Evolutionary conservation across 2,329 filamentous ascomycete genomes (phyloP), one percentile per base, ranked within the genome.

Genomic region (Neurospora sp.): DNA sequence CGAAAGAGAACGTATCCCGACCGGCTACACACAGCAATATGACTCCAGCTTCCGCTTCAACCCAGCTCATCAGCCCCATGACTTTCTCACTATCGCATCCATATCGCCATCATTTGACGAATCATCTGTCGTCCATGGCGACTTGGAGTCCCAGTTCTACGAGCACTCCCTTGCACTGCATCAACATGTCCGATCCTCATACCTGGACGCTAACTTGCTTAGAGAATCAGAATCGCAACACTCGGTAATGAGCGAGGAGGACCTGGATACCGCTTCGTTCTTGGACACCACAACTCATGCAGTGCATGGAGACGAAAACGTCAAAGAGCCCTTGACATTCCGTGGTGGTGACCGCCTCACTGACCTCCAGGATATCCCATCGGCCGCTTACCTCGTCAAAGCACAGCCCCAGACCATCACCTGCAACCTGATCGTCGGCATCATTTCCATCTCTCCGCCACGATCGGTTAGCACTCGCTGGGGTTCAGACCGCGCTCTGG

Each of bases 341-440:
- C 67, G 72, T 73, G 72, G 69, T 76, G 74, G 74, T 33, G 76
- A 79, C 5, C 74, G 82, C 77, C 79, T 93, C 52, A 89, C 83
- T 38, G 83, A 92, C 75, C 82, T 97, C 15, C 85, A 86, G 68
- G 87, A 90, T 71, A 82, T 97, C 10, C 94, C 94, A 0, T 85
- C 83, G 23, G 89, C 92, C 0, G 77, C 78, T 2, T 87, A 91
- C 74, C 83, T 97, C 6, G 77, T 83, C 10, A 86, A 86, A 0
- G 90, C 96, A 66, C 83, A 85, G 38, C 94, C 93, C 0, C 91
- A 93, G 77, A 97, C 92, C 0, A 88, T 94, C 77, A 93, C 92
- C 0, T 87, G 94, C 36, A 93, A 93, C 77, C 79, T 97, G 6
- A 86, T 97, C n/a, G 92, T 89, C 11, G 92, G 90, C 3, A 83